phyloP scores from a whole-genome alignment of 495 filamentous ascomycete genomes.

The Penicillium canescens region DNA sequence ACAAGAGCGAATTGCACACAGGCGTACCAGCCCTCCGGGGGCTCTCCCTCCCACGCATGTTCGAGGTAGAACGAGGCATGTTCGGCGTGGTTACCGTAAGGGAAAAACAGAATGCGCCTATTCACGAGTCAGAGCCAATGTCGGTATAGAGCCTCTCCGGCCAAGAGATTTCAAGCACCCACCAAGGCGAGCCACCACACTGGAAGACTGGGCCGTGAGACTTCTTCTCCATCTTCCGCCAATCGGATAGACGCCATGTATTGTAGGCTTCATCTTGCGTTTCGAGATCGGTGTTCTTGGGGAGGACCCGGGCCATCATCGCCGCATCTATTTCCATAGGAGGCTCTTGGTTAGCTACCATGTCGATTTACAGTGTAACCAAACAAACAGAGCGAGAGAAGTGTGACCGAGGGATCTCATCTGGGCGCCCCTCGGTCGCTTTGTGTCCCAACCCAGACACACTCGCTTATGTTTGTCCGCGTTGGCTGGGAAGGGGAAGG shows the following conservation, averaged over 20 bases:
- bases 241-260: conserved; percentile 86
- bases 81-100: conserved; percentile 89
- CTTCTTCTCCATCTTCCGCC: conserved; percentile 70
- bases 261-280: conserved; percentile 63
- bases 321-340: conserved; percentile 62
- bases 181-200: conserved; percentile 88
- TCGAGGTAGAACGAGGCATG: conserved; percentile 94
- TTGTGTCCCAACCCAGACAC: neutral
- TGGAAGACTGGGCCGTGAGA: conserved; percentile 87
- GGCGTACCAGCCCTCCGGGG: conserved; percentile 88
- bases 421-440: neutral
- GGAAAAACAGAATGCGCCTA: conserved; percentile 94
- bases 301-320: conserved; percentile 77
- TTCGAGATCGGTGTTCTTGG: conserved; percentile 74
- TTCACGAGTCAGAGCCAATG: conserved; percentile 11
- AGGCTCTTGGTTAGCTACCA: conserved; percentile 22
- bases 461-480: neutral
- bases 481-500: conserved; percentile 4
- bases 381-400: neutral
- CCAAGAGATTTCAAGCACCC: conserved; percentile 28
- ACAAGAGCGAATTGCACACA: conserved; percentile 96
- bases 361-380: neutral
- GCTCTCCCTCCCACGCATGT: conserved; percentile 75
- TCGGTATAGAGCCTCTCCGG: neutral
- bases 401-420: neutral